Evolutionary conservation across 441 rosid species (phyloP).

Genomic region (Hura crepitans): DNA sequence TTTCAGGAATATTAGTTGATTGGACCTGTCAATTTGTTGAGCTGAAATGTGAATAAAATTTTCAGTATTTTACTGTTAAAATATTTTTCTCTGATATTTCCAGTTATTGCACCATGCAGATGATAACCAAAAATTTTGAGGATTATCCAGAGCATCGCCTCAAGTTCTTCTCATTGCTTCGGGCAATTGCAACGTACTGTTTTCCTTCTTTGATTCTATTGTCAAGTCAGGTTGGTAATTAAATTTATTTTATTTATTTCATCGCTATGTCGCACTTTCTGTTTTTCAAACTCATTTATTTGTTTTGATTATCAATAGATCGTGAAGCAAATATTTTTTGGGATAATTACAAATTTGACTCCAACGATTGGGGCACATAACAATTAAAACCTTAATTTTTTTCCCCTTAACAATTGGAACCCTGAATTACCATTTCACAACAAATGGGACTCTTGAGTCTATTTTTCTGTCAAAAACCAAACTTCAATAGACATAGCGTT

Average conservation of each 20-base stretch:
- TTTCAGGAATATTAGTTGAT: not conserved
- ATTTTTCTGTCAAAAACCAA: too few relatives aligned
- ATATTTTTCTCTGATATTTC: slow-evolving; percentile 7
- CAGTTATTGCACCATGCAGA: slow-evolving; percentile 43
- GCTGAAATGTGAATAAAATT: not conserved
- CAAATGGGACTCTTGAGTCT: too few relatives aligned
- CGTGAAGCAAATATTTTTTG: too few relatives aligned
- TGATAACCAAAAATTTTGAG: slow-evolving; percentile 98
- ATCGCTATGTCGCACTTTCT: not conserved
- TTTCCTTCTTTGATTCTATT: slow-evolving; percentile 87
- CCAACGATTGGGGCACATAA: too few relatives aligned
- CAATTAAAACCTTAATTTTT: too few relatives aligned
- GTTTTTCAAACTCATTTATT: not conserved
- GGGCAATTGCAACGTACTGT: slow-evolving; percentile 95
- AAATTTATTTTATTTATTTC: slow-evolving; percentile 13
- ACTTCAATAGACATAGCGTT: too few relatives aligned
- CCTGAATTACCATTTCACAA: too few relatives aligned
- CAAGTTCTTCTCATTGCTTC: slow-evolving; percentile 96
- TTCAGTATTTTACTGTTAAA: not conserved
- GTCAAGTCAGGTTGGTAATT: slow-evolving; percentile 80
- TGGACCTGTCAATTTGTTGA: slow-evolving; percentile 10
- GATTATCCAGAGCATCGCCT: slow-evolving; percentile 99
- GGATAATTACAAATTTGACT: too few relatives aligned
- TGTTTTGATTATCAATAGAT: too few relatives aligned
- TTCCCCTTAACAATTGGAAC: too few relatives aligned